Evolutionary conservation across 768 basidiomycete genomes (phyloP).

Genomic region (Collybia mongolica): DNA sequence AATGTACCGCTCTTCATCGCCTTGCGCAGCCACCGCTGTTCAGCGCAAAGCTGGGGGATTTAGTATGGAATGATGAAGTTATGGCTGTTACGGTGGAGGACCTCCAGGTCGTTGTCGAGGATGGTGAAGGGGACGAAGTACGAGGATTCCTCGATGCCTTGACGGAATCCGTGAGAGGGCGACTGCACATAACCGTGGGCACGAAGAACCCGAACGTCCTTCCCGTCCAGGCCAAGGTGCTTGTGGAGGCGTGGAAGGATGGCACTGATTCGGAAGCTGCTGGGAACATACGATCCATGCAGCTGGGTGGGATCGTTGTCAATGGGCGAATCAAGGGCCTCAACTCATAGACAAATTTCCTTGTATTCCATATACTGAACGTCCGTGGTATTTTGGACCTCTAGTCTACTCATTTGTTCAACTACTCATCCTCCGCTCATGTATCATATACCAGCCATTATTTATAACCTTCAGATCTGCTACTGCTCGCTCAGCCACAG

Average conservation of each 20-base stretch:
- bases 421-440: not conserved
- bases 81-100: slow-evolving; percentile 79
- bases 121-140: slow-evolving; percentile 28
- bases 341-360: not conserved
- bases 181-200: slow-evolving; percentile 88
- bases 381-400: too few relatives aligned
- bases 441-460: not conserved
- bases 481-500: too few relatives aligned
- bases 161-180: slow-evolving; percentile 39
- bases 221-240: slow-evolving; percentile 66
- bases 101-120: slow-evolving; percentile 33
- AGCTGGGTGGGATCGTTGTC: slow-evolving; percentile 11
- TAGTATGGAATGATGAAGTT: slow-evolving; percentile 76
- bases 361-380: not conserved
- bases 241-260: slow-evolving; percentile 58
- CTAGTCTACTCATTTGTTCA: not conserved
- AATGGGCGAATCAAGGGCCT: slow-evolving; percentile 20
- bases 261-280: slow-evolving; percentile 22
- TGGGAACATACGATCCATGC: slow-evolving; percentile 9
- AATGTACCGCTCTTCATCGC: slow-evolving; percentile 44
- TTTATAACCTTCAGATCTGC: not conserved
- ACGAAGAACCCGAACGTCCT: slow-evolving; percentile 50
- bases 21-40: slow-evolving; percentile 50
- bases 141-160: slow-evolving; percentile 46
- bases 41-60: slow-evolving; percentile 52